A percentile compares a stretch with the other conserved stretches of the same genome.
phyloP scores from a whole-genome alignment of 768 basidiomycete species.

The Suillus americanus region DNA sequence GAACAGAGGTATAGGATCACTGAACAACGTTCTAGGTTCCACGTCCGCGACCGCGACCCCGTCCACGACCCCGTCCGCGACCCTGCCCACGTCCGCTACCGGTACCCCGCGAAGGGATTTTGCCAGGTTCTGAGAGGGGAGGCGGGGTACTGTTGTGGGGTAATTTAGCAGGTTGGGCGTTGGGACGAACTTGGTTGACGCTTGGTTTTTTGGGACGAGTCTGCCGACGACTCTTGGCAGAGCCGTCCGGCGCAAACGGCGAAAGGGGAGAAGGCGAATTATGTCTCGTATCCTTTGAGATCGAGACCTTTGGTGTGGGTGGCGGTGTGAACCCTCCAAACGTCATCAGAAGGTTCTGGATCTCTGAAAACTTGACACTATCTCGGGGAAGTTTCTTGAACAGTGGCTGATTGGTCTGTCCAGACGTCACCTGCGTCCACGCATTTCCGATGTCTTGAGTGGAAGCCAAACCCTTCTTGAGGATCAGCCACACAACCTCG shows the following conservation, averaged over 20 bases:
- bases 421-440: slow-evolving; percentile 49
- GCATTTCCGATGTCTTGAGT: slow-evolving; percentile 48
- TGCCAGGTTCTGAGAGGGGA: slow-evolving; percentile 14
- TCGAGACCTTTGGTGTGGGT: slow-evolving; percentile 27
- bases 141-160: not conserved
- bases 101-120: slow-evolving; percentile 9
- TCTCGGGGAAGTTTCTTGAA: slow-evolving; percentile 26
- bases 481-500: slow-evolving; percentile 61
- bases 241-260: not conserved
- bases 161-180: not conserved
- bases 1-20: not conserved
- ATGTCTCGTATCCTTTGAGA: slow-evolving; percentile 10
- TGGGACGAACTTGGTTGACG: not conserved
- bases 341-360: slow-evolving; percentile 51
- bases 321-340: slow-evolving; percentile 53
- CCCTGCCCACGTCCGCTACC: slow-evolving; percentile 37
- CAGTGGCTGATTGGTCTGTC: slow-evolving; percentile 26
- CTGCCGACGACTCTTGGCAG: slow-evolving; percentile 13
- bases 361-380: slow-evolving; percentile 44
- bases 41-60: slow-evolving; percentile 39
- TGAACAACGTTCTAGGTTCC: slow-evolving; percentile 22
- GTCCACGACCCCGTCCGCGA: slow-evolving; percentile 37
- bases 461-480: slow-evolving; percentile 55
- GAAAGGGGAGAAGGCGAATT: slow-evolving; percentile 8
- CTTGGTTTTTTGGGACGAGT: not conserved